Evolutionary conservation across 2,329 filamentous ascomycete species (phyloP).

Genomic region (Macrophomina phaseolina): DNA sequence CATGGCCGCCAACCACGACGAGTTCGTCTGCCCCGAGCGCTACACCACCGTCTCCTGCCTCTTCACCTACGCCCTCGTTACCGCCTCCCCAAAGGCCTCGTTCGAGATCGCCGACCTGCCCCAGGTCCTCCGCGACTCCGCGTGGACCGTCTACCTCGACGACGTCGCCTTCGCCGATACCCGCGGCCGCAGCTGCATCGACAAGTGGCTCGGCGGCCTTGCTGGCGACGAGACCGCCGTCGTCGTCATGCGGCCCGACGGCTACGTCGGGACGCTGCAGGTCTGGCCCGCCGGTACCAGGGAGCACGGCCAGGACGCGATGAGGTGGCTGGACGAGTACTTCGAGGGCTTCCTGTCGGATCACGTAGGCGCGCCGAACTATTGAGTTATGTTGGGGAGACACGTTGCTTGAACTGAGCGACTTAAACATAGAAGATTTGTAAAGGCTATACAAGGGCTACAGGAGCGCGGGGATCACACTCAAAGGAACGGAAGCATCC

Average conservation of each 20-base stretch:
- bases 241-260: slow-evolving; percentile 73
- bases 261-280: slow-evolving; percentile 71
- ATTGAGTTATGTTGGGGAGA: not conserved
- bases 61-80: slow-evolving; percentile 70
- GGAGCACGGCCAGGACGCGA: slow-evolving; percentile 43
- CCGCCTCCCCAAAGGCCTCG: slow-evolving; percentile 65
- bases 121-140: slow-evolving; percentile 64
- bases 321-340: slow-evolving; percentile 57
- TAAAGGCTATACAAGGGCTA: not conserved
- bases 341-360: slow-evolving; percentile 53
- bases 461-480: too few relatives aligned
- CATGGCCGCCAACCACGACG: slow-evolving; percentile 64
- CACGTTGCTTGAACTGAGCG: slow-evolving; percentile 50
- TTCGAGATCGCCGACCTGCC: slow-evolving; percentile 72
- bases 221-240: slow-evolving; percentile 64
- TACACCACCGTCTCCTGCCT: slow-evolving; percentile 72
- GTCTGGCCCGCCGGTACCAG: slow-evolving; percentile 43
- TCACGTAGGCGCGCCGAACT: slow-evolving; percentile 13
- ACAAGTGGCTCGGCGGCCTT: slow-evolving; percentile 72
- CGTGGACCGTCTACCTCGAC: slow-evolving; percentile 76
- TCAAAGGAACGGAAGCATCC: too few relatives aligned
- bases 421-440: not conserved
- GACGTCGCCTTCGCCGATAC: slow-evolving; percentile 64
- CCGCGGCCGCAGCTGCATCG: slow-evolving; percentile 59
- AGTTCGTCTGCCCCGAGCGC: slow-evolving; percentile 69